A percentile compares a stretch with the other conserved stretches of the same genome.
These are phyloP conservation scores for Pythium myriotylum DNA, from an alignment of 352 stramenopile species.

Conservation along the genomic window DNA sequence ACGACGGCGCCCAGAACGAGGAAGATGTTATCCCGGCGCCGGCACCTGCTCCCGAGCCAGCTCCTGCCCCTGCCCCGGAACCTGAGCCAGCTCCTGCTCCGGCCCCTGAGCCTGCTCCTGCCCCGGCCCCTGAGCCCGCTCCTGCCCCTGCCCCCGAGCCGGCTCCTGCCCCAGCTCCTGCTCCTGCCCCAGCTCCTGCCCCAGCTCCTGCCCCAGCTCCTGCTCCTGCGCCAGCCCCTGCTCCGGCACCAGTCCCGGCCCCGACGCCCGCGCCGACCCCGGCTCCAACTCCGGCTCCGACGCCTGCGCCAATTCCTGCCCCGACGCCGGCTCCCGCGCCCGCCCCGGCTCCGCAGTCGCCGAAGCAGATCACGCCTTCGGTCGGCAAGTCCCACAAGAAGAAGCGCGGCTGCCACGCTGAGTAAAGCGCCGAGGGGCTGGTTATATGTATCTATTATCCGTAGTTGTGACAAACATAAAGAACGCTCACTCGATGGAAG, in stretches of 20 bases:
- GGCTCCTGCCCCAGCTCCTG: not conserved
- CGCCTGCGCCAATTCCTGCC: not conserved
- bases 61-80: not conserved
- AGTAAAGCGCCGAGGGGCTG: constrained; percentile 8
- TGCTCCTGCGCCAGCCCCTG: not conserved
- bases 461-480: not conserved
- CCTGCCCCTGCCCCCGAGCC: not conserved
- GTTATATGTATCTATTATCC: not conserved
- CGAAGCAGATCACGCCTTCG: constrained; percentile 13
- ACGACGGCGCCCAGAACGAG: constrained; percentile 20
- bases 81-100: constrained; percentile 1
- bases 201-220: not conserved
- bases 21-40: constrained; percentile 13
- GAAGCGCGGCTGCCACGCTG: constrained; percentile 32
- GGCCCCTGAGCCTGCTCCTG: not conserved
- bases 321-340: not conserved
- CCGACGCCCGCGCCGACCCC: not conserved
- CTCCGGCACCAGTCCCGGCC: not conserved
- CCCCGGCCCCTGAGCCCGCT: not conserved
- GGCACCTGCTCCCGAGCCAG: constrained; percentile 4
- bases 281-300: not conserved
- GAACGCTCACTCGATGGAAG: not conserved
- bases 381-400: constrained; percentile 8
- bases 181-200: constrained; percentile 1
- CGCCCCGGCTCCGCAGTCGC: constrained; percentile 5